Conservation (phyloP, 2,329 filamentous ascomycete genomes). For the Thermoascus crustaceus region DNA sequence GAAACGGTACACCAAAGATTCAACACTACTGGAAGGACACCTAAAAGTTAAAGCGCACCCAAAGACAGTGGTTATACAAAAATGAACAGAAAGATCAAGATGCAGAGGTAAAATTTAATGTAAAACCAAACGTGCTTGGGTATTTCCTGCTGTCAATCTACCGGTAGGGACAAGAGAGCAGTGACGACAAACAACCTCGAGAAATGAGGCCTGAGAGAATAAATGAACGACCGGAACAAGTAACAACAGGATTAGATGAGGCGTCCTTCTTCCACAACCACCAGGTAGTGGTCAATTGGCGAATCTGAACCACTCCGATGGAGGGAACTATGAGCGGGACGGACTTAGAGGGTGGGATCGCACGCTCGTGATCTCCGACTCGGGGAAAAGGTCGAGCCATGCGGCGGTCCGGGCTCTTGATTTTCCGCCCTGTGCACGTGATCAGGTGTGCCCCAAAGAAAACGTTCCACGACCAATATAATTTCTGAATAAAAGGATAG, state of each 20-base stretch:
- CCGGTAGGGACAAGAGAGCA: too few species aligned
- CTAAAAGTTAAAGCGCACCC: too few species aligned
- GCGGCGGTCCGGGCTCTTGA: not conserved
- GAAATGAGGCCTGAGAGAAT: too few species aligned
- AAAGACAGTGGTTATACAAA: too few species aligned
- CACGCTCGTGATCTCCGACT: conserved; percentile 2
- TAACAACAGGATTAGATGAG: not conserved
- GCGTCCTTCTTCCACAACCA: not conserved
- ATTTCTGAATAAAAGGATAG: not conserved
- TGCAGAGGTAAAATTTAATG: too few species aligned
- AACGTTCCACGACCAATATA: not conserved
- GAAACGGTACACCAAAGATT: too few species aligned
- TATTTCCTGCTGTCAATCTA: too few species aligned
- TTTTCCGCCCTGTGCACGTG: not conserved
- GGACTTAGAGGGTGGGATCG: not conserved
- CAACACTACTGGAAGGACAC: too few species aligned
- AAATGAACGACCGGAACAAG: not conserved
- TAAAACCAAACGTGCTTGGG: too few species aligned
- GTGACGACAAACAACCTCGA: too few species aligned
- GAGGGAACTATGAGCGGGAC: not conserved
- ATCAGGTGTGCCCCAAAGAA: not conserved
- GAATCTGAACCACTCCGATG: not conserved
- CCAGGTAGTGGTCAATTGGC: not conserved
- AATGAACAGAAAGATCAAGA: too few species aligned
- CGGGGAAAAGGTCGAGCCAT: not conserved